phyloP scores from a whole-genome alignment of 202 grass and related monocot genomes.

The Saccharum hybrid region DNA sequence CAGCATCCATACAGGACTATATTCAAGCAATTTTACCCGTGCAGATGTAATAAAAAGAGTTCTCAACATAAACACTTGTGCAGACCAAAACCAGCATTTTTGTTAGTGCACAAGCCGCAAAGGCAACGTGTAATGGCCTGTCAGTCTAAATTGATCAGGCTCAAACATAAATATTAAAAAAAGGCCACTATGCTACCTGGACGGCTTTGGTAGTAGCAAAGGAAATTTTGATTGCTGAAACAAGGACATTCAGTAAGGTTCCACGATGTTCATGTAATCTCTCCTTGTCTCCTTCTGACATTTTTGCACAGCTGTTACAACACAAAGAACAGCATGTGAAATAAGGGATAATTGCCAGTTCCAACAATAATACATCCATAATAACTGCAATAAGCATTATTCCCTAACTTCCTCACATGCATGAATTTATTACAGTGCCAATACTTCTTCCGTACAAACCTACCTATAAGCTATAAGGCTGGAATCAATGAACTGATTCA shows the following conservation, averaged over 20 bases:
- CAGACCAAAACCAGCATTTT: neutral
- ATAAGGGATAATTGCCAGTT: constrained; percentile 23
- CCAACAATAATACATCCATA: constrained; percentile 4
- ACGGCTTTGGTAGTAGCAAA: constrained; percentile 48
- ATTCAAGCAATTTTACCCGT: neutral
- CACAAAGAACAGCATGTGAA: constrained; percentile 20
- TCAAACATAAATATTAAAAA: neutral
- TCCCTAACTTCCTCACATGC: neutral
- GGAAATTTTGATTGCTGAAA: constrained; percentile 74
- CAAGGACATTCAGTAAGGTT: constrained; percentile 60
- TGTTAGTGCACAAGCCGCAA: neutral
- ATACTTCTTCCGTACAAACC: constrained; percentile 11
- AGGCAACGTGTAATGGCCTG: neutral
- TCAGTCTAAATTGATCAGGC: neutral
- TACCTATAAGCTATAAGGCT: constrained; percentile 62
- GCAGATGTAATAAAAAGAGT: neutral
- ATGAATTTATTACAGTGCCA: neutral
- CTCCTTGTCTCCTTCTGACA: constrained; percentile 53
- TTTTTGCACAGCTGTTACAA: constrained; percentile 45
- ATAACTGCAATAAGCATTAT: neutral
- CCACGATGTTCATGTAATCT: constrained; percentile 54
- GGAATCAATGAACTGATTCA: constrained; percentile 68
- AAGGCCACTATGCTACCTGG: constrained; percentile 40
- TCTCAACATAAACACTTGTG: neutral
- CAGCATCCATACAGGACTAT: neutral